Evolutionary conservation across 495 filamentous ascomycete species (phyloP).

Genomic region (Neurospora cerealis): DNA sequence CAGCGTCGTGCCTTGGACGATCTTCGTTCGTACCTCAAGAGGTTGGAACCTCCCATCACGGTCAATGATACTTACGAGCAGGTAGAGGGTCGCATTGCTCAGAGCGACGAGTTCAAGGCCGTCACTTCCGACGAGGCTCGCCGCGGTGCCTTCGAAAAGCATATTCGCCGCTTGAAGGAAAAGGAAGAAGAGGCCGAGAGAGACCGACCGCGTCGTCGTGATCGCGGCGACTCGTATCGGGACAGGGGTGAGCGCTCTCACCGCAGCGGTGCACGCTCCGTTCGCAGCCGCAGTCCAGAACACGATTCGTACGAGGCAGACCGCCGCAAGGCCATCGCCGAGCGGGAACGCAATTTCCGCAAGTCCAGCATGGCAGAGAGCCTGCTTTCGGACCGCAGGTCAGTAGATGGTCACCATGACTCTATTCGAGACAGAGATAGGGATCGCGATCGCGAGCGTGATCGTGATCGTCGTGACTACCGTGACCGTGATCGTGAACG

Average conservation of each 20-base stretch:
- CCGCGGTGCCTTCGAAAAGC: constrained; percentile 81
- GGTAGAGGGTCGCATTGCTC: constrained; percentile 66
- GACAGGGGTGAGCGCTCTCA: constrained; percentile 54
- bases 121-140: constrained; percentile 74
- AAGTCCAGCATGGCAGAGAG: constrained; percentile 61
- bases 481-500: constrained; percentile 36
- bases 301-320: constrained; percentile 82
- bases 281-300: constrained; percentile 61
- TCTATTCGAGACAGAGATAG: constrained; percentile 37
- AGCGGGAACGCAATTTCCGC: constrained; percentile 78
- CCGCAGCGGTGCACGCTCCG: constrained; percentile 41
- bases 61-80: constrained; percentile 76
- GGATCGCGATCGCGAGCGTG: constrained; percentile 48
- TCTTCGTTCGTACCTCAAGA: constrained; percentile 80
- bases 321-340: constrained; percentile 73
- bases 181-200: constrained; percentile 78
- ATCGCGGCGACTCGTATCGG: constrained; percentile 45
- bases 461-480: constrained; percentile 34
- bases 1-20: constrained; percentile 79
- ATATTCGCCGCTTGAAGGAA: constrained; percentile 79
- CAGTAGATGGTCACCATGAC: constrained; percentile 29
- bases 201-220: constrained; percentile 55
- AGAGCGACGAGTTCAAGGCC: constrained; percentile 71
- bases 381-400: constrained; percentile 43
- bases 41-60: constrained; percentile 75